These are phyloP conservation scores for Phtheirospermum japonicum DNA, from an alignment of 257 asterid genomes.

Conservation along the genomic window DNA sequence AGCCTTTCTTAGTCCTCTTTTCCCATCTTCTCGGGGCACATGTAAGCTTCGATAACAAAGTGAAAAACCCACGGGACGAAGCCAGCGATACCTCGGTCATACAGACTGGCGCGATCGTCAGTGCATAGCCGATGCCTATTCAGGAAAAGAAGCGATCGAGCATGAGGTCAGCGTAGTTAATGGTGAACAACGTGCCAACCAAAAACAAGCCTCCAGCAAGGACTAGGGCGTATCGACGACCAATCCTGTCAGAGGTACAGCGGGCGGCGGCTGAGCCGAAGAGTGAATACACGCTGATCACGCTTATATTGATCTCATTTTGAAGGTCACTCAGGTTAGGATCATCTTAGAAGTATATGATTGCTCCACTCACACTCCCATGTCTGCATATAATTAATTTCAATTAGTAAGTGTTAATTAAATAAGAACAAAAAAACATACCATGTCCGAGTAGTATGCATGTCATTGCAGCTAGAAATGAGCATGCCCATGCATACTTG, in stretches of 20 bases:
- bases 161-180: conserved; percentile 66
- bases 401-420: not conserved
- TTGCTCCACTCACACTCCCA: conserved; percentile 86
- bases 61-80: conserved; percentile 69
- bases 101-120: conserved; percentile 79
- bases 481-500: conserved; percentile 43
- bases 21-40: too few species aligned
- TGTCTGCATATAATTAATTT: conserved; percentile 40
- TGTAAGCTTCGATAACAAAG: too few species aligned
- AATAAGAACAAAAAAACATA: conserved; percentile 5
- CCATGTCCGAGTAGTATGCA: conserved; percentile 54
- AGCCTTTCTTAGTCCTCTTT: too few species aligned
- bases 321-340: conserved; percentile 35
- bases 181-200: conserved; percentile 61
- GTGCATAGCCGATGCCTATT: conserved; percentile 74
- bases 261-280: conserved; percentile 73
- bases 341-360: conserved; percentile 41
- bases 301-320: conserved; percentile 51
- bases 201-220: conserved; percentile 64
- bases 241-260: conserved; percentile 71
- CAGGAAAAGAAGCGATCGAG: conserved; percentile 73
- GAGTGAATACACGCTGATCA: conserved; percentile 54
- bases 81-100: conserved; percentile 81
- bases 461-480: conserved; percentile 43
- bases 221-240: conserved; percentile 63